These are phyloP conservation scores for Pseudocercospora pini-densiflorae DNA, from an alignment of 2,329 filamentous ascomycete species.

Conservation along the genomic window DNA sequence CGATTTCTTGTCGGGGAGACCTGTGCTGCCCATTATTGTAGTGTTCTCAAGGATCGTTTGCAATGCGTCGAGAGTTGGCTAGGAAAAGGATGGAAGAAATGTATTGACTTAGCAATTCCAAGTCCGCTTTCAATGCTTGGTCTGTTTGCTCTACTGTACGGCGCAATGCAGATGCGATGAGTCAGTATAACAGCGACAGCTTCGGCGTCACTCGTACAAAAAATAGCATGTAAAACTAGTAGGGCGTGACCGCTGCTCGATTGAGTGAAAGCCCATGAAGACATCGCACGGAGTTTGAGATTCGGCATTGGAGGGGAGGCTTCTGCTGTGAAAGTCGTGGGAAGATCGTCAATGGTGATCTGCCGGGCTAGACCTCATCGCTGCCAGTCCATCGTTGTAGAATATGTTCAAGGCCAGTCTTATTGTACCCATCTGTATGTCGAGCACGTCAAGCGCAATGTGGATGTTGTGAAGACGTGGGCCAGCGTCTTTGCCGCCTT, in stretches of 20 bases:
- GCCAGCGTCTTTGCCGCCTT: background rate
- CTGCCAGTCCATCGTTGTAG: background rate
- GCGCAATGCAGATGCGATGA: background rate
- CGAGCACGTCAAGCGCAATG: background rate
- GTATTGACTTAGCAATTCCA: constrained; percentile 1
- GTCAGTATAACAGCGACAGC: background rate
- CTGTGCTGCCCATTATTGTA: constrained; percentile 23
- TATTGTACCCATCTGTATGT: background rate
- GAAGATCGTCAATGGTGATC: background rate
- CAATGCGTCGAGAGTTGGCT: background rate
- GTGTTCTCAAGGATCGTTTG: background rate
- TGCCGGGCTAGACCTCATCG: background rate
- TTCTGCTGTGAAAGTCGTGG: constrained; percentile 9
- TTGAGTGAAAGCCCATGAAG: too few species aligned
- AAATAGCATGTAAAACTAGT: too few species aligned
- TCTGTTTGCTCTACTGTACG: background rate
- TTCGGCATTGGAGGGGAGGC: background rate
- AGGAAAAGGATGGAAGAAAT: background rate
- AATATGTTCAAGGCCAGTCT: background rate
- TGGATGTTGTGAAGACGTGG: background rate
- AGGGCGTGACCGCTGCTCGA: too few species aligned
- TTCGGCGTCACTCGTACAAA: too few species aligned
- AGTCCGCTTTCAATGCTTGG: background rate
- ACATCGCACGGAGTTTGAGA: background rate
- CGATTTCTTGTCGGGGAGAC: constrained; percentile 55